A percentile compares a stretch with the other conserved stretches of the same genome.
Evolutionary conservation across 148 eudicot genomes (phyloP).

Genomic region (Spergularia bocconei): DNA sequence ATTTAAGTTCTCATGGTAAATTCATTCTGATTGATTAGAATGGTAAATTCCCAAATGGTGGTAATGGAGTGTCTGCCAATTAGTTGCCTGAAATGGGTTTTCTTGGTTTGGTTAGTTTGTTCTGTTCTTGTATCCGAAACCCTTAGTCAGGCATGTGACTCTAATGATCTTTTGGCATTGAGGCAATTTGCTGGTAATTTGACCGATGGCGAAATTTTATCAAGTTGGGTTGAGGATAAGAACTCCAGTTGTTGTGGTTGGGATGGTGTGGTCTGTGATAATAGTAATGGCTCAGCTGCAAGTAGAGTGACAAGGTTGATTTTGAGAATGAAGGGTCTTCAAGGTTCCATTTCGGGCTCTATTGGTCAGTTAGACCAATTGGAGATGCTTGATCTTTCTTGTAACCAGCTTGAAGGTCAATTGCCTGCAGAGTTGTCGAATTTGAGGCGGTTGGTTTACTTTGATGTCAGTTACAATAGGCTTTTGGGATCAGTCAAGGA

Average conservation of each 20-base stretch:
- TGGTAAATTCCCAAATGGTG: slow-evolving; percentile 26
- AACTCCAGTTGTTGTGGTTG: slow-evolving; percentile 58
- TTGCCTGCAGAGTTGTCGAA: slow-evolving; percentile 55
- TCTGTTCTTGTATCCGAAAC: slow-evolving; percentile 40
- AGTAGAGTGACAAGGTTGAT: slow-evolving; percentile 49
- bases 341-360: slow-evolving; percentile 54
- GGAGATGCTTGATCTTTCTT: slow-evolving; percentile 64
- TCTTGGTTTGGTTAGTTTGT: slow-evolving; percentile 44
- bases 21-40: slow-evolving; percentile 12
- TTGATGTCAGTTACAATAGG: slow-evolving; percentile 68
- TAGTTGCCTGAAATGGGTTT: slow-evolving; percentile 43
- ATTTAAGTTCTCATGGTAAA: slow-evolving; percentile 13
- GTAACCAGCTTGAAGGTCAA: slow-evolving; percentile 55
- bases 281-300: slow-evolving; percentile 33
- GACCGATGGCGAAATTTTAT: slow-evolving; percentile 43
- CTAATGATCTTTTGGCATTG: slow-evolving; percentile 57
- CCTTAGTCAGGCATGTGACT: slow-evolving; percentile 47
- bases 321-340: slow-evolving; percentile 44
- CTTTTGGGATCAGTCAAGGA: slow-evolving; percentile 39
- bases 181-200: slow-evolving; percentile 66
- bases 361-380: slow-evolving; percentile 47
- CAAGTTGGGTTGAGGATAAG: slow-evolving; percentile 48
- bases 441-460: slow-evolving; percentile 39
- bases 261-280: slow-evolving; percentile 69
- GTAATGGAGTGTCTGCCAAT: slow-evolving; percentile 28